Conservation (phyloP, 208 protist species). For the Herpetomonas samuelpessoai region DNA sequence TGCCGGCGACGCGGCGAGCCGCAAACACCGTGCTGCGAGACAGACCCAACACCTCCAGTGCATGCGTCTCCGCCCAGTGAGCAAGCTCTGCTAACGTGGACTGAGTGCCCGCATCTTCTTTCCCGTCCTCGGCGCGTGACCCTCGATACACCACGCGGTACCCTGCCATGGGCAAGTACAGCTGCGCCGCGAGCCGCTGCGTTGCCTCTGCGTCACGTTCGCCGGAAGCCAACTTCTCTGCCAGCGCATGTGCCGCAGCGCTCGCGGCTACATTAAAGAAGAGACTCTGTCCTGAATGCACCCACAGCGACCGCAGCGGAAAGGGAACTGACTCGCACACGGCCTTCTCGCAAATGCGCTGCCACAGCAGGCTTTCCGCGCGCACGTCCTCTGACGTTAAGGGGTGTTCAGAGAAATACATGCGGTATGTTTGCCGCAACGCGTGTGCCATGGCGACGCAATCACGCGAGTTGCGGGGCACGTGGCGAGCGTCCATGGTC, state of each 20-base stretch:
- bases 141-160: conserved; percentile 2
- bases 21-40: conserved; percentile 26
- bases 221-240: neutral
- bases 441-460: conserved; percentile 62
- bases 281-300: conserved; percentile 75
- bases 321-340: conserved; percentile 50
- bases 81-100: too few species aligned
- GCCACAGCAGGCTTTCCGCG: conserved; percentile 36
- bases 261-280: conserved; percentile 75
- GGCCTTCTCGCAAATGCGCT: conserved; percentile 61
- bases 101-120: too few species aligned
- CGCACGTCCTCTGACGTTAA: conserved; percentile 36
- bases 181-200: neutral
- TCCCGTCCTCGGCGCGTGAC: too few species aligned
- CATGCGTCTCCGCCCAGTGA: conserved; percentile 18
- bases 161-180: conserved; percentile 8
- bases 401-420: conserved; percentile 38
- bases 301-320: conserved; percentile 60
- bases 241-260: conserved; percentile 9
- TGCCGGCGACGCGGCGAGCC: conserved; percentile 53
- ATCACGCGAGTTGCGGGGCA: conserved; percentile 46
- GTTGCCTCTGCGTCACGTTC: neutral
- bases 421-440: conserved; percentile 52
- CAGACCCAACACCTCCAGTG: conserved; percentile 23
- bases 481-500: conserved; percentile 55